phyloP scores from a whole-genome alignment of 23 red algal genomes.

The Gracilaria caudata region DNA sequence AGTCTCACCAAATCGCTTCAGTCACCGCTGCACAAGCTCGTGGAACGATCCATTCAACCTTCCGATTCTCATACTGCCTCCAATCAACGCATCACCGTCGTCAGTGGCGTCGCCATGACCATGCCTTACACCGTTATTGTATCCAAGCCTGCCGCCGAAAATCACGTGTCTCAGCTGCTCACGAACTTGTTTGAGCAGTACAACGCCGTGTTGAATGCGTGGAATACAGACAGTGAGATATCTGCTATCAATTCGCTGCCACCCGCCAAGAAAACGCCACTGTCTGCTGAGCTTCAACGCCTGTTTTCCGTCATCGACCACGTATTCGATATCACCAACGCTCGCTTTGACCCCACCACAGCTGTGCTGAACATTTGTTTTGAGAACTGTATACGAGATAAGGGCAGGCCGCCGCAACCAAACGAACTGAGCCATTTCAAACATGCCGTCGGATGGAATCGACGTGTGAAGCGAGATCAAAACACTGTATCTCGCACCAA shows the following conservation, averaged over 20 bases:
- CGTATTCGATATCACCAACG: conserved; percentile 30
- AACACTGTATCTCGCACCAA: conserved; percentile 33
- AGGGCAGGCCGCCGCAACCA: conserved; percentile 16
- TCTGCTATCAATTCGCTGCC: conserved; percentile 20
- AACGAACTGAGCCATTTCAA: conserved; percentile 19
- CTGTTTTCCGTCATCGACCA: conserved; percentile 53
- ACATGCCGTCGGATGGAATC: conserved; percentile 48
- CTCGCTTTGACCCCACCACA: conserved; percentile 77
- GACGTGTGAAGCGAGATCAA: conserved; percentile 14
- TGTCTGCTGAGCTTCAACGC: conserved; percentile 26
- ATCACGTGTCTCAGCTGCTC: background rate
- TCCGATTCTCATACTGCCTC: background rate
- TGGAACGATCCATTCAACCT: background rate
- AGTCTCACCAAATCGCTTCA: background rate
- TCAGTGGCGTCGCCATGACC: conserved; percentile 70
- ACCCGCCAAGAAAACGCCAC: conserved; percentile 25
- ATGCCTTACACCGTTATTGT: conserved; percentile 64
- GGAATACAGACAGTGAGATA: conserved; percentile 54
- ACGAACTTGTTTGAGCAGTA: conserved; percentile 38
- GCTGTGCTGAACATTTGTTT: conserved; percentile 37
- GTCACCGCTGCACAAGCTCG: background rate
- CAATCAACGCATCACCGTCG: conserved; percentile 4
- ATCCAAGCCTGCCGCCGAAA: background rate
- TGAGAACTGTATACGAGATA: conserved; percentile 39
- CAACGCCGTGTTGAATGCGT: conserved; percentile 43